phyloP scores from a whole-genome alignment of 805 yeast species.

The Candida endomychidarum region DNA sequence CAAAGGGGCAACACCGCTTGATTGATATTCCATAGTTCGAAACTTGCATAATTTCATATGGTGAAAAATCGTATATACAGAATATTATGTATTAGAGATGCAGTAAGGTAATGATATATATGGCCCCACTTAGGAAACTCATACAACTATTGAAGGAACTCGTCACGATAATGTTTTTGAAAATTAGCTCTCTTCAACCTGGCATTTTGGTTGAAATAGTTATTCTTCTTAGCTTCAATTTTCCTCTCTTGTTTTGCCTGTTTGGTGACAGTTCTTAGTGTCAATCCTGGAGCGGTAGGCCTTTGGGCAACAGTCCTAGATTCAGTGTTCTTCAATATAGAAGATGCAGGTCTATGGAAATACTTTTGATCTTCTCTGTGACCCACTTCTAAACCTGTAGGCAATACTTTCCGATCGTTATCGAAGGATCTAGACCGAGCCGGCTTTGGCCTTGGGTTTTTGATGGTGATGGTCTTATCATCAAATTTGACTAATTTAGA shows the following conservation, averaged over 20 bases:
- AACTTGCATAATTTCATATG: too few species aligned
- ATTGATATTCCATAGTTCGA: too few species aligned
- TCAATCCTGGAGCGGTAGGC: constrained; percentile 41
- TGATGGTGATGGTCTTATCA: constrained; percentile 10
- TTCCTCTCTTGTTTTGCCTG: constrained; percentile 33
- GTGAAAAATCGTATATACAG: too few species aligned
- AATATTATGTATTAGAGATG: too few species aligned
- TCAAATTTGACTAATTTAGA: constrained; percentile 6
- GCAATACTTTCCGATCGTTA: constrained; percentile 37
- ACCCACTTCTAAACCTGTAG: constrained; percentile 77
- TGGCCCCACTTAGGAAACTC: too few species aligned
- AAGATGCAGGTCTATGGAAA: constrained; percentile 57
- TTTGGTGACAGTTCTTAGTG: constrained; percentile 25
- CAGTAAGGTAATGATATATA: too few species aligned
- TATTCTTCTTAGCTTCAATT: constrained; percentile 24
- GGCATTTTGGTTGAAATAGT: constrained; percentile 23
- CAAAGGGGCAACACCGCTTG: too few species aligned
- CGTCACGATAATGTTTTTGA: constrained; percentile 40
- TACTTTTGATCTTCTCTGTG: constrained; percentile 75
- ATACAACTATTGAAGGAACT: constrained; percentile 1
- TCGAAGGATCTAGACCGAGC: constrained; percentile 31
- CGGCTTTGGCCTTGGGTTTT: neutral
- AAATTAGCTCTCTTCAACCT: constrained; percentile 29
- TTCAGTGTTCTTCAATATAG: constrained; percentile 38
- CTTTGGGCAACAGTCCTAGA: constrained; percentile 79